Base-by-base conservation (phyloP, 2,329 filamentous ascomycete species). In the Fusarium sp. region DNA sequence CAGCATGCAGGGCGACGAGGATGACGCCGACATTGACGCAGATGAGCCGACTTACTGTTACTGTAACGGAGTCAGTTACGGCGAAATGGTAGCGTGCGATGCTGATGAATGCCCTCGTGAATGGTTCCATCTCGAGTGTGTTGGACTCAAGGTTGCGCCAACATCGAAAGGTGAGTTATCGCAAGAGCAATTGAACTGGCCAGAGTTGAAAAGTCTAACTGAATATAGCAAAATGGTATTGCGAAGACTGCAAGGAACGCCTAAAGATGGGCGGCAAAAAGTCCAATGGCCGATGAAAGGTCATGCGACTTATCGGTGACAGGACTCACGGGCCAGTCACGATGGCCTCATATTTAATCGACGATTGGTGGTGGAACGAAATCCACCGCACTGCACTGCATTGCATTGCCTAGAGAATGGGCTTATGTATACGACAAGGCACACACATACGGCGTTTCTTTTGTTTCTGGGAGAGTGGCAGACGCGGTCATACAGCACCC, bases 121-220 rank as follows among this genome's bases (percentile, higher is more conserved):
- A 80, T 94, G 92, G 92, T 95, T 94, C 82, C 92, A 94, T 84
- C 81, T 96, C 52, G 91, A 90, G 52, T 96, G 93, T 78, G 92
- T 94, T 30, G 93, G 93, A 27, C 80, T 96, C 74, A 92, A 91
- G 74, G 91, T 91, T 63, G 91, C 92, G 55, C 93, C 93, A n/a
- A 90, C 88, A 62, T 89, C 89, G 69, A 93, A 91, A 80, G 88
- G 91, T 93, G 81, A 84, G 90, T 87, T 65, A 22, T 34, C 48
- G 40, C 29, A 45, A 44, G 32, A 38, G 43, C 29, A n/a, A 43
- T 18, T 13, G n/a, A 41, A 47, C 11, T 41, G 18, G 27, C 18
- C n/a, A 46, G 40, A 29, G 32, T 45, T 48, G 20, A 38, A 27
- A 54, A 49, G 54, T 67, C 80, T 79, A 77, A 83, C 75, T 10